A percentile compares a stretch with the other conserved stretches of the same genome.
Conservation (phyloP, 2,329 filamentous ascomycete species). For the Byssothecium circinans region DNA sequence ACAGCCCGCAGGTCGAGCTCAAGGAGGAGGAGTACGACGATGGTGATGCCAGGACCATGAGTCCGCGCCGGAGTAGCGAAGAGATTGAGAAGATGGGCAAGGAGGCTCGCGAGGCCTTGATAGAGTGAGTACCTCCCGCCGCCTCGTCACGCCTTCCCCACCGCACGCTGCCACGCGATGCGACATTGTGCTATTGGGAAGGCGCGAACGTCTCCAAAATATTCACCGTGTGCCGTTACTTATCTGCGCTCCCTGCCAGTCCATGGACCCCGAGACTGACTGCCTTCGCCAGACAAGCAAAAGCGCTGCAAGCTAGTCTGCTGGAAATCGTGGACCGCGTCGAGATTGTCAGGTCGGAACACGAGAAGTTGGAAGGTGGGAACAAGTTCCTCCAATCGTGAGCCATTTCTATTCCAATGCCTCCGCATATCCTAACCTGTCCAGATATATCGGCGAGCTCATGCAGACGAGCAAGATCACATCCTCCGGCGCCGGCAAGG, state of each 20-base stretch:
- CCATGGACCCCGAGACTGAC: slow-evolving; percentile 25
- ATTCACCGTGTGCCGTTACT: slow-evolving; percentile 10
- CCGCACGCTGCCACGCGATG: too few species aligned
- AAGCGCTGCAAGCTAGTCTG: slow-evolving; percentile 83
- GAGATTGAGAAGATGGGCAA: slow-evolving; percentile 86
- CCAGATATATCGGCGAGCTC: slow-evolving; percentile 91
- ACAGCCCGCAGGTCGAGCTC: slow-evolving; percentile 72
- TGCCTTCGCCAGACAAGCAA: slow-evolving; percentile 69
- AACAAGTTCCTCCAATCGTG: slow-evolving; percentile 88
- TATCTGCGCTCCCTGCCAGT: slow-evolving; percentile 19
- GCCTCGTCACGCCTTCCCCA: slow-evolving; percentile 2
- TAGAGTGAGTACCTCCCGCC: slow-evolving; percentile 55
- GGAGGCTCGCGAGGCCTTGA: slow-evolving; percentile 69
- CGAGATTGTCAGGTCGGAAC: slow-evolving; percentile 89
- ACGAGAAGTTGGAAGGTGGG: slow-evolving; percentile 94
- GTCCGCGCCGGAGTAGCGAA: slow-evolving; percentile 84
- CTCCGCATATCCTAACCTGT: too few species aligned
- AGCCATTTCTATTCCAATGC: too few species aligned
- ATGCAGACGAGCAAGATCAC: slow-evolving; percentile 73
- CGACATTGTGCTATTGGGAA: background rate
- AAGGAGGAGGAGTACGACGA: slow-evolving; percentile 76
- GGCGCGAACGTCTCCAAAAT: background rate
- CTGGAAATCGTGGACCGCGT: slow-evolving; percentile 89
- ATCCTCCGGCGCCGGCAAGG: slow-evolving; percentile 55
- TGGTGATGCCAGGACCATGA: slow-evolving; percentile 92